Base-by-base conservation (phyloP, 805 yeast species). In the Candida vartiovaarae region DNA sequence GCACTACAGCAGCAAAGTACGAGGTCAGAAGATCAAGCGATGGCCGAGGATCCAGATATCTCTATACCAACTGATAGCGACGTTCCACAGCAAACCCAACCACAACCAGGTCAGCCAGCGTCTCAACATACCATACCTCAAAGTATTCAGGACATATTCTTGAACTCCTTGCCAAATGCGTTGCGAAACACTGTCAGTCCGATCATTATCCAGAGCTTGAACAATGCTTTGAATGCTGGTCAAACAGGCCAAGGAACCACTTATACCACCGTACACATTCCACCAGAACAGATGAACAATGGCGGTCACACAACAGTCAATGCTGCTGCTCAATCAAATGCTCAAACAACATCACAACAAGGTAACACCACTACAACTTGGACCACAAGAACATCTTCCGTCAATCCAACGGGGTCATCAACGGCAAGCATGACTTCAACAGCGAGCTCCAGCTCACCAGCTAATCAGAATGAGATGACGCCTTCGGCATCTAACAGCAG, bases 161-260 rank as follows among this genome's bases (percentile, higher is more conserved):
- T 44, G 27, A 44, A 41, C 34, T 39, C 46, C 2, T 38, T 49
- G 5, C 53, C 53, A n/a, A 31, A 11, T 3, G 39, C 39, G 3
- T 25, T 49, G 39, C 44, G 50, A 42, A 24, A 31, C 9, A 40
- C 50, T 9, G 47, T 49, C 6, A 50, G 47, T 6, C 53, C 50
- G 6, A 38, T 46, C 31, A 33, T 49, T 5, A 28, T 41, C 24
- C 50, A 49, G 34, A 41, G 42, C 23, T 20, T 49, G n/a, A 44
- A 27, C 11, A 49, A 42, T 40, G 49, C 52, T 8, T 20, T 48
- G 8, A 46, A 39, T 42, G 46, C 47, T n/a, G 48, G 48, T 3
- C 31, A 24, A 3, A 36, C 32, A n/a, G 49, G 48, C 2, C 49
- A 43, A 15, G 52, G 49, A 9, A 43, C 48, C 15, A 42, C 47